Evolutionary conservation across 495 filamentous ascomycete genomes (phyloP), one percentile per base, ranked within the genome.

Genomic region (Lepraria neglecta): DNA sequence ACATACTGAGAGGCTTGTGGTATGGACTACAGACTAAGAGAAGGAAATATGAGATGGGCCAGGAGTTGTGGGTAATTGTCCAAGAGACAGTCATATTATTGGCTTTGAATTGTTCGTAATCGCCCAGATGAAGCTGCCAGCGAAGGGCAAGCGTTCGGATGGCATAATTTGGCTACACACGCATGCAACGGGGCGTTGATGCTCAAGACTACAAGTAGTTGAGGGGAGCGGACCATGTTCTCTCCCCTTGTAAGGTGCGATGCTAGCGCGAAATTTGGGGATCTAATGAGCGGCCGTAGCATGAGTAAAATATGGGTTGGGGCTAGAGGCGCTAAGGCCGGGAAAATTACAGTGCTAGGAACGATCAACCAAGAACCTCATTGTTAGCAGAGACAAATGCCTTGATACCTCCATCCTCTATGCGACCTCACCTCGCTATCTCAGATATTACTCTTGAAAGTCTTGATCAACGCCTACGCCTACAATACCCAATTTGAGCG

Each of bases 321-420:
- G 6, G 35, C 51, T 54, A 54, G 14, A 35, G 30, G 27, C 51
- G 51, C 51, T 54, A 54, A 54, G 51, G 30, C 51, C 17, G 51
- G 51, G 31, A 54, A 54, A 54, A 54, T 54, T 54, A 54, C 51
- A 54, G 51, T 38, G 31, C 51, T 54, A 54, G 31, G 51, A 38
- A 24, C 51, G 9, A n/a, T 35, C 30, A 38, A 12, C 31, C 51
- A 38, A 54, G 51, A 38, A 38, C 51, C 51, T 35, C 30, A 21
- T 38, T 35, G 30, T 54, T 33, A 12, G 7, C 35, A 38, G 2
- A 7, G 30, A 54, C 51, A 54, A 24, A 54, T 33, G 51, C 51
- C 31, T 12, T 35, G 17, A 54, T 11, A 31, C 30, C 9, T 35
- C 17, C 30, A 19, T 54, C 12, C 14, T 28, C 51, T 21, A 15